Evolutionary conservation across 768 basidiomycete species (phyloP).

Genomic region (Pisolithus orientalis): DNA sequence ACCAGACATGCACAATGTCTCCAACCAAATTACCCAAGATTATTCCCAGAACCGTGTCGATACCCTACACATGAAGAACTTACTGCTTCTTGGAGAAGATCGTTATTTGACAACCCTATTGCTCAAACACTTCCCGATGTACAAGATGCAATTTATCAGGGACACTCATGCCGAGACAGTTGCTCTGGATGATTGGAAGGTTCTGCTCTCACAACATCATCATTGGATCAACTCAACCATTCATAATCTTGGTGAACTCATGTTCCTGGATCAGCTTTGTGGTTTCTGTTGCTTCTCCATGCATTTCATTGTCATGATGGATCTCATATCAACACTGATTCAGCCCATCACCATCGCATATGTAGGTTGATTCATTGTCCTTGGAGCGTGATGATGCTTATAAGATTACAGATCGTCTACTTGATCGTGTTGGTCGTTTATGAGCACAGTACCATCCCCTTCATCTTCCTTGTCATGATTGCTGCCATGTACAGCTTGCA

Average conservation of each 20-base stretch:
- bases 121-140: slow-evolving; percentile 89
- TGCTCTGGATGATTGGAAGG: slow-evolving; percentile 92
- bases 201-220: slow-evolving; percentile 90
- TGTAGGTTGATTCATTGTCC: slow-evolving; percentile 41
- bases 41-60: slow-evolving; percentile 96
- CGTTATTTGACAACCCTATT: slow-evolving; percentile 95
- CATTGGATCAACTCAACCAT: slow-evolving; percentile 99
- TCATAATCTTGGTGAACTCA: slow-evolving; percentile 89
- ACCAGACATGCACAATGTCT: slow-evolving; percentile 91
- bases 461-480: slow-evolving; percentile 85
- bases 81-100: slow-evolving; percentile 97
- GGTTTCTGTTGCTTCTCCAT: slow-evolving; percentile 99
- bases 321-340: slow-evolving; percentile 80
- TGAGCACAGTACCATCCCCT: slow-evolving; percentile 62
- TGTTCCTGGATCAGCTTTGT: slow-evolving; percentile 82
- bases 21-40: slow-evolving; percentile 84
- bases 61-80: slow-evolving; percentile 97
- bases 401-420: slow-evolving; percentile 62
- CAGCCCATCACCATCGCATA: slow-evolving; percentile 89
- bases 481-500: slow-evolving; percentile 93
- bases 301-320: slow-evolving; percentile 97
- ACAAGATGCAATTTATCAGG: slow-evolving; percentile 93
- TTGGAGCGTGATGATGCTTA: not conserved
- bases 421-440: slow-evolving; percentile 76
- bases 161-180: slow-evolving; percentile 94